Evolutionary conservation across 805 yeast genomes (phyloP).

Genomic region (Metschnikowia chrysomelidarum): DNA sequence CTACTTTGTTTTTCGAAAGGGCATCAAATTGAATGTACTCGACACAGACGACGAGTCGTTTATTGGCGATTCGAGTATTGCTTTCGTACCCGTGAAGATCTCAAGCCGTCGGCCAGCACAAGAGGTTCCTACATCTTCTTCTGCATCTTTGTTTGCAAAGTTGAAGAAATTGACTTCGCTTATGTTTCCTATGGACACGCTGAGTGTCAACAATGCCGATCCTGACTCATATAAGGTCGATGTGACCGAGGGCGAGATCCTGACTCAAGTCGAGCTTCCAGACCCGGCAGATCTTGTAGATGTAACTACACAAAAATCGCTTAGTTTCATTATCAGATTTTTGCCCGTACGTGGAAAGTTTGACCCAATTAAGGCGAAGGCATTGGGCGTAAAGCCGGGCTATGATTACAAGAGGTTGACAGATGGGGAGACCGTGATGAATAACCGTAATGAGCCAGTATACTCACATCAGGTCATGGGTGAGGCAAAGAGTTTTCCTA

Average conservation of each 20-base stretch:
- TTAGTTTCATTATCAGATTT: conserved; percentile 68
- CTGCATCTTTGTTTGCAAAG: conserved; percentile 12
- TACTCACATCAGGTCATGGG: conserved; percentile 73
- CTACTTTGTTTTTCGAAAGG: conserved; percentile 78
- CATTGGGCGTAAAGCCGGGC: conserved; percentile 69
- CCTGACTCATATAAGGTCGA: conserved; percentile 38
- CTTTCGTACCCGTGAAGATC: conserved; percentile 38
- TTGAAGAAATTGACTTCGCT: conserved; percentile 41
- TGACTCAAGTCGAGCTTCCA: conserved; percentile 37
- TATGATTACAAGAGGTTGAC: conserved; percentile 56
- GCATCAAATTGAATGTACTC: conserved; percentile 47
- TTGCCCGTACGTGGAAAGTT: conserved; percentile 77
- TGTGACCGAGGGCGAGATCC: conserved; percentile 37
- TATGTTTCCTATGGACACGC: conserved; percentile 58
- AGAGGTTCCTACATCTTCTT: neutral
- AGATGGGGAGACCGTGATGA: conserved; percentile 53
- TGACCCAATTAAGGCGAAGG: conserved; percentile 59
- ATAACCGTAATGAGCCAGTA: conserved; percentile 58
- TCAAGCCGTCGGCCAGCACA: conserved; percentile 3
- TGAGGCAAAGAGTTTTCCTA: conserved; percentile 53
- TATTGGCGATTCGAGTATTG: conserved; percentile 37
- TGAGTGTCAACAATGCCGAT: conserved; percentile 34
- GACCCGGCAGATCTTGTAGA: conserved; percentile 20
- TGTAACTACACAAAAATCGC: conserved; percentile 43
- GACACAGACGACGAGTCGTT: conserved; percentile 30